These are phyloP conservation scores for Phalaenopsis equestris DNA, from an alignment of 106 monocot genomes.

Conservation along the genomic window DNA sequence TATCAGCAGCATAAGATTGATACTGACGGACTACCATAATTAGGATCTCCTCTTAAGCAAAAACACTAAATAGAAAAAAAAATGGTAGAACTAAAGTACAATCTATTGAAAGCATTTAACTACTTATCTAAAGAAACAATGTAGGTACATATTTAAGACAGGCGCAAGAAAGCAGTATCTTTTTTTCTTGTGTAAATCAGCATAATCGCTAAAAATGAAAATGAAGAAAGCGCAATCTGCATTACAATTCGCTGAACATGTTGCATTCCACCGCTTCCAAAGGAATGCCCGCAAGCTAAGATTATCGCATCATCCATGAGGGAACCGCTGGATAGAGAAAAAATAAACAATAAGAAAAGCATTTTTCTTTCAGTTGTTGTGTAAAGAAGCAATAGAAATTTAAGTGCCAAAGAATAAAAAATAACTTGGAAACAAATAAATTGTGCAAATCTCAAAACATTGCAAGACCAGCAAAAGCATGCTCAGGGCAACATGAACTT, in stretches of 20 bases:
- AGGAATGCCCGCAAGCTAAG: constrained; percentile 84
- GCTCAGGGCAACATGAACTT: background rate
- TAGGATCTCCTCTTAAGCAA: background rate
- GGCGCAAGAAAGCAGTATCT: background rate
- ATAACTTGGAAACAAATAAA: background rate
- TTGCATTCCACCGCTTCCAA: constrained; percentile 64
- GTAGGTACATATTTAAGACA: background rate
- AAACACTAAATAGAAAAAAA: background rate
- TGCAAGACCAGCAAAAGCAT: background rate
- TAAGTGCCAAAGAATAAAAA: background rate
- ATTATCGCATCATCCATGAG: constrained; percentile 98
- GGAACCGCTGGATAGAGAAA: constrained; percentile 29
- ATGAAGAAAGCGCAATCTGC: background rate
- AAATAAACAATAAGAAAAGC: background rate
- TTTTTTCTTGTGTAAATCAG: background rate
- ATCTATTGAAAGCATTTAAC: background rate
- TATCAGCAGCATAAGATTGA: background rate
- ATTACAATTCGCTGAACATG: constrained; percentile 58
- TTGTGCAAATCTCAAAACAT: background rate
- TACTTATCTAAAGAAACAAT: background rate
- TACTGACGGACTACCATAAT: background rate
- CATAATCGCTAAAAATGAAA: background rate
- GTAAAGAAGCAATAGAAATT: background rate
- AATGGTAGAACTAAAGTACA: background rate
- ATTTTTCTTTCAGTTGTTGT: background rate